Evolutionary conservation across 257 asterid species (phyloP), one percentile per base, ranked within the genome.

Genomic region (Verbena officinalis): DNA sequence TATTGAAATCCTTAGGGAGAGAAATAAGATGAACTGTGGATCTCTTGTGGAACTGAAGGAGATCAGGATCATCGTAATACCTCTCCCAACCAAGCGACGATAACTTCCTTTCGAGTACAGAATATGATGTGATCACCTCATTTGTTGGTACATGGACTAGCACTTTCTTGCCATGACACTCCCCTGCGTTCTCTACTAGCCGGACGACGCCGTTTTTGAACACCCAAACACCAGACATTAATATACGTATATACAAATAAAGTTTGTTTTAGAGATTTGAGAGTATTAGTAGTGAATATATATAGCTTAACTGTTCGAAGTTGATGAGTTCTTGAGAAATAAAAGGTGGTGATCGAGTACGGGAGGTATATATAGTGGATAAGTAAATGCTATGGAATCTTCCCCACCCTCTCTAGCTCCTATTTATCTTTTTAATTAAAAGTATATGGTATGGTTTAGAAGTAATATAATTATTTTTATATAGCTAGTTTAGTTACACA

Each of bases 201-300:
- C 84, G 71, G 23, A 81, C 81, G 0, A 78, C 80, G n/a, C 86
- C 84, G 46, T 78, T 69, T 46, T 81, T 78, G 84, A 78, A 81
- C 66, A 78, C 84, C 86, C 86, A 81, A 58, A 81, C 87, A 56
- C 86, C 86, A 10, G 86, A 78, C 86, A 81, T 81, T 45, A 27
- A n/a, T n/a, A n/a, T n/a, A n/a, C n/a, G n/a, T n/a, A n/a, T n/a
- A n/a, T n/a, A n/a, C 4, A 30, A 30, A 30, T 30, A 3, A 30
- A 12, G 4, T 13, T 8, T 17, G 17, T 44, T 44, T 44, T n/a
- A 44, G 49, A 43, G 49, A 1, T 12, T 11, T 2, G 4, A n/a
- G 3, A 14, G 43, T 3, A 23, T 60, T 31, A n/a, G n/a, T n/a
- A n/a, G 8, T 48, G 43, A 33, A 42, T 3, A 65, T 15, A 22